A percentile compares a stretch with the other conserved stretches of the same genome.
Evolutionary conservation across 345 rosid species (phyloP).

Genomic region (Dipteronia sinensis): DNA sequence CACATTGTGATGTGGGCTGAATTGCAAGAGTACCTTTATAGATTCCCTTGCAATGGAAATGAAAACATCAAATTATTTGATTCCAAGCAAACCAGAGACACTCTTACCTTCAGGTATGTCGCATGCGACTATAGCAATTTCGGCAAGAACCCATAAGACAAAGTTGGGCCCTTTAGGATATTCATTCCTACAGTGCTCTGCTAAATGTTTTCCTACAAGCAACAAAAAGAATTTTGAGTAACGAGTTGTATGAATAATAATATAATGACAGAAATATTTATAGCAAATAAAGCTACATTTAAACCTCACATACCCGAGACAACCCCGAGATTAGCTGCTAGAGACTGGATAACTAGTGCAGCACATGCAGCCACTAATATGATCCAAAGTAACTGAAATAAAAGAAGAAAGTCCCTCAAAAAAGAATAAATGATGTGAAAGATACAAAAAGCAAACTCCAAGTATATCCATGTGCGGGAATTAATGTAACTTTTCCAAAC

Average conservation of each 20-base stretch:
- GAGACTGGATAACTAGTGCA: slow-evolving; percentile 85
- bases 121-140: slow-evolving; percentile 87
- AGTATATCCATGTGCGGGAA: neutral
- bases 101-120: slow-evolving; percentile 89
- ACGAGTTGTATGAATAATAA: neutral
- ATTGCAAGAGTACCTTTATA: neutral
- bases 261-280: neutral
- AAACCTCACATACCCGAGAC: slow-evolving; percentile 62
- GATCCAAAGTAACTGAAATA: slow-evolving; percentile 85
- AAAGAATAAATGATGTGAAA: neutral
- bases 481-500: neutral
- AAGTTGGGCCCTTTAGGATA: slow-evolving; percentile 79
- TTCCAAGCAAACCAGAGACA: slow-evolving; percentile 20
- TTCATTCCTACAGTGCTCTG: slow-evolving; percentile 85
- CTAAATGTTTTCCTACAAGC: slow-evolving; percentile 79
- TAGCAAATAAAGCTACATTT: neutral
- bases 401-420: slow-evolving; percentile 12
- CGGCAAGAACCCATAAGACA: slow-evolving; percentile 85
- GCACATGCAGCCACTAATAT: slow-evolving; percentile 92
- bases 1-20: neutral
- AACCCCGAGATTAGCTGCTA: slow-evolving; percentile 96
- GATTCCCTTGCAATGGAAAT: slow-evolving; percentile 4
- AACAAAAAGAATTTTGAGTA: slow-evolving; percentile 8
- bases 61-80: slow-evolving; percentile 4
- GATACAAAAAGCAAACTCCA: neutral